phyloP scores from a whole-genome alignment of 768 basidiomycete genomes.

The Tylopilus balloui region DNA sequence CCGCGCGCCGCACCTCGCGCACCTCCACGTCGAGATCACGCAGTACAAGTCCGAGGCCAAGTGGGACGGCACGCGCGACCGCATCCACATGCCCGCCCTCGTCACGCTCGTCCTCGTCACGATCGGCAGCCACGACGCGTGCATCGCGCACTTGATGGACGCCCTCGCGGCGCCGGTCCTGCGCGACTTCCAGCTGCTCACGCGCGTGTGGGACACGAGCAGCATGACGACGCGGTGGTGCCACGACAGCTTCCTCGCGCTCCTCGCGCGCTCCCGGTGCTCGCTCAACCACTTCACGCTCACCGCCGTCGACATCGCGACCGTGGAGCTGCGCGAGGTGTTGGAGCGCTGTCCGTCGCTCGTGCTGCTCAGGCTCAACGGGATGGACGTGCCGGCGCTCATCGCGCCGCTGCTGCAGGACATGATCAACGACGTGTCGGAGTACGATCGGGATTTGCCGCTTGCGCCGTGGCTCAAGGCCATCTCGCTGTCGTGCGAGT shows the following conservation, averaged over 20 bases:
- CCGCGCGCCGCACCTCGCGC: conserved; percentile 24
- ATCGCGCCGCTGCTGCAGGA: conserved; percentile 23
- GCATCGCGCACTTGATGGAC: conserved; percentile 25
- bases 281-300: conserved; percentile 30
- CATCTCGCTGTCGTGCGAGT: conserved; percentile 29
- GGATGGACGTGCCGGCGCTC: conserved; percentile 20
- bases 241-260: conserved; percentile 25
- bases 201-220: conserved; percentile 33
- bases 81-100: conserved; percentile 29
- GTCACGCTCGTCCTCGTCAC: conserved; percentile 29
- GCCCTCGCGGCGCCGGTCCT: conserved; percentile 21
- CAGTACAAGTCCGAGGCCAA: conserved; percentile 28
- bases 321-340: conserved; percentile 21
- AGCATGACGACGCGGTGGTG: conserved; percentile 27
- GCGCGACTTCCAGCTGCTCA: conserved; percentile 31
- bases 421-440: conserved; percentile 16
- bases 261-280: conserved; percentile 27
- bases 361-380: conserved; percentile 28
- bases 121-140: conserved; percentile 28
- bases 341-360: conserved; percentile 29
- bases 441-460: conserved; percentile 14
- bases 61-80: conserved; percentile 21
- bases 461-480: conserved; percentile 30
- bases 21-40: conserved; percentile 31
- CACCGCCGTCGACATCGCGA: conserved; percentile 24